These are phyloP conservation scores for Monilinia aucupariae DNA, from an alignment of 2,329 filamentous ascomycete genomes.

Conservation along the genomic window DNA sequence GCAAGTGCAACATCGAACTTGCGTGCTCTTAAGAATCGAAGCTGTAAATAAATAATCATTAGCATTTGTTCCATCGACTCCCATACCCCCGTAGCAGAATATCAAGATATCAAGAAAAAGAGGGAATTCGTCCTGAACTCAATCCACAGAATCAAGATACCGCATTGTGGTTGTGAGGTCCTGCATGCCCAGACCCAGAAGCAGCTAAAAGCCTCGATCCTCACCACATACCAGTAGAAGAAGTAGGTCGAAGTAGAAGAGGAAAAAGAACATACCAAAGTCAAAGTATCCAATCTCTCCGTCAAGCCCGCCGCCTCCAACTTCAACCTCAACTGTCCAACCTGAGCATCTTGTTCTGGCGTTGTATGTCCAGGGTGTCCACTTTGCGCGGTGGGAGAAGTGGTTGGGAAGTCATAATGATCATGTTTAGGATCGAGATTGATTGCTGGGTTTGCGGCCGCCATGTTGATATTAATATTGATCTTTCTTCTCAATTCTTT, in stretches of 20 bases:
- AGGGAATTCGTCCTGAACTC: background rate
- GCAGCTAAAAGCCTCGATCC: too few relatives aligned
- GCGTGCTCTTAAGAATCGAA: constrained; percentile 86
- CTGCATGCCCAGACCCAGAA: too few relatives aligned
- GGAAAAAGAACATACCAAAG: constrained; percentile 56
- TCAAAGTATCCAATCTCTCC: constrained; percentile 85
- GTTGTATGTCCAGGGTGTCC: constrained; percentile 89
- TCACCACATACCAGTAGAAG: too few relatives aligned
- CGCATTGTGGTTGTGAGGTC: background rate
- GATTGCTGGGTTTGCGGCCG: constrained; percentile 23
- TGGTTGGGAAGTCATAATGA: constrained; percentile 87
- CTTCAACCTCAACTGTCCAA: constrained; percentile 76
- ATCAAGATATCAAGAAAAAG: background rate
- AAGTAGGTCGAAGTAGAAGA: too few relatives aligned
- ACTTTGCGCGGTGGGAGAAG: constrained; percentile 59
- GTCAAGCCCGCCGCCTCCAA: constrained; percentile 80
- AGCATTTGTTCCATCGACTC: background rate
- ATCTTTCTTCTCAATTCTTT: background rate
- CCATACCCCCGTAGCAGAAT: too few relatives aligned
- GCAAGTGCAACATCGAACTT: constrained; percentile 85
- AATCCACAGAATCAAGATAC: background rate
- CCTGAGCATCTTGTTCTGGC: constrained; percentile 79
- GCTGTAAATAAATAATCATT: constrained; percentile 39
- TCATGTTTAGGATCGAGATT: constrained; percentile 86
- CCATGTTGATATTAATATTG: constrained; percentile 30